Evolutionary conservation across 352 stramenopile genomes (phyloP).

Genomic region (Phytophthora boehmeriae): DNA sequence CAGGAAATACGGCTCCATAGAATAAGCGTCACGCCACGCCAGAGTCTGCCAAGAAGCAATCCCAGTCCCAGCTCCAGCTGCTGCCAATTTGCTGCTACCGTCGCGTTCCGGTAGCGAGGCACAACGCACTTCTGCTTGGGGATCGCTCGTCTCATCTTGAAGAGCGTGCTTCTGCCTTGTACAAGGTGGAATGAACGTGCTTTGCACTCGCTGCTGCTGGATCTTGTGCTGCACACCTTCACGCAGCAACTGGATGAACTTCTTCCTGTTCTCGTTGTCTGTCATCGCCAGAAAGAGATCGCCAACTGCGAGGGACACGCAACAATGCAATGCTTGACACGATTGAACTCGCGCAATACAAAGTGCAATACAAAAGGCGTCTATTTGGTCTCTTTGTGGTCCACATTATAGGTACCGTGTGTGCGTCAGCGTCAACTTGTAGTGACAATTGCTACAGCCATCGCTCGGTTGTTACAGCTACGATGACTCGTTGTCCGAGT

Average conservation of each 20-base stretch:
- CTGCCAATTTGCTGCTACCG: background rate
- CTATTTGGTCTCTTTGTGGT: constrained; percentile 5
- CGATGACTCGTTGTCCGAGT: constrained; percentile 30
- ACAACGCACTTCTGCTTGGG: constrained; percentile 17
- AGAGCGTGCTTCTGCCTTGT: constrained; percentile 9
- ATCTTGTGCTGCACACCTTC: constrained; percentile 67
- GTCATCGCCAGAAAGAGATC: constrained; percentile 15
- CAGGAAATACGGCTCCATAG: constrained; percentile 69
- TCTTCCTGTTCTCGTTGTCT: constrained; percentile 34
- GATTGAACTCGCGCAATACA: constrained; percentile 10
- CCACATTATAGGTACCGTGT: background rate
- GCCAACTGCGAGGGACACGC: constrained; percentile 7
- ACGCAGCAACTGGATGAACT: constrained; percentile 66
- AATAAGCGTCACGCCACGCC: constrained; percentile 75
- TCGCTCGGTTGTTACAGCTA: constrained; percentile 11
- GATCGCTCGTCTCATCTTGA: constrained; percentile 21
- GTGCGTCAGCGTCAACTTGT: too few species aligned
- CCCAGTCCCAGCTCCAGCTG: background rate
- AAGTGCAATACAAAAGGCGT: constrained; percentile 4
- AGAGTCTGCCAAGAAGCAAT: constrained; percentile 68
- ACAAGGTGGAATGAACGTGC: constrained; percentile 16
- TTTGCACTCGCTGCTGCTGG: constrained; percentile 19
- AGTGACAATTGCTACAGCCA: too few species aligned
- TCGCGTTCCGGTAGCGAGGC: constrained; percentile 17
- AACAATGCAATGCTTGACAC: background rate